Conservation (phyloP, 352 stramenopile genomes). For the Peronosclerospora sorghi region DNA sequence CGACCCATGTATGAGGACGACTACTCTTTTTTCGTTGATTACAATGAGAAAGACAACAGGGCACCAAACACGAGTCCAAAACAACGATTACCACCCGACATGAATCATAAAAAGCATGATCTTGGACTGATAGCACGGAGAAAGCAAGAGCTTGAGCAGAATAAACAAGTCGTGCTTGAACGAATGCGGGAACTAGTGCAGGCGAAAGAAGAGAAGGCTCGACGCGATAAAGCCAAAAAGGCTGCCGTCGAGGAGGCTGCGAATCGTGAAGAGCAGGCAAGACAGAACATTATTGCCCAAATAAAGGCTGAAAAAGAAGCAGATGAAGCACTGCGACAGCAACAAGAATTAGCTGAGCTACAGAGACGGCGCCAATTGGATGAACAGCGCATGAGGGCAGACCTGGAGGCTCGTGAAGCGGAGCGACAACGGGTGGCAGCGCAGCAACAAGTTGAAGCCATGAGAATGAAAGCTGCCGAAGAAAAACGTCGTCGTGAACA, state of each 20-base stretch:
- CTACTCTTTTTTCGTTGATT: constrained; percentile 67
- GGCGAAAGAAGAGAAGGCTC: constrained; percentile 40
- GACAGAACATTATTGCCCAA: constrained; percentile 15
- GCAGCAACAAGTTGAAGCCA: constrained; percentile 11
- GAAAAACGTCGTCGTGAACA: constrained; percentile 29
- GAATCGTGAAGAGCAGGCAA: constrained; percentile 12
- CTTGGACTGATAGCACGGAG: constrained; percentile 45
- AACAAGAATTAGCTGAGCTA: constrained; percentile 26
- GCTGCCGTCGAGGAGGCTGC: constrained; percentile 14
- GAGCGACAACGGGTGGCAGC: constrained; percentile 19
- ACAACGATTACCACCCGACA: constrained; percentile 5
- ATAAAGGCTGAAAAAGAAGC: constrained; percentile 28
- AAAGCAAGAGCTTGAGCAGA: constrained; percentile 45
- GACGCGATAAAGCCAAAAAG: constrained; percentile 33
- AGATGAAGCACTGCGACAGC: constrained; percentile 14
- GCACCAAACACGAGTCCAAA: background rate
- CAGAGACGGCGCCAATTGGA: constrained; percentile 40
- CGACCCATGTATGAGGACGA: constrained; percentile 46
- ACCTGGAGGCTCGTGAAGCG: constrained; percentile 27
- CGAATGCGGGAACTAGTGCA: constrained; percentile 33
- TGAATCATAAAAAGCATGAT: constrained; percentile 25
- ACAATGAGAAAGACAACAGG: constrained; percentile 9
- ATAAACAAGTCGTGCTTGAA: constrained; percentile 43
- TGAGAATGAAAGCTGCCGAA: constrained; percentile 26
- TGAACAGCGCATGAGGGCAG: constrained; percentile 21